phyloP scores from a whole-genome alignment of 2,329 filamentous ascomycete species.

The Microdochium trichocladiopsis region DNA sequence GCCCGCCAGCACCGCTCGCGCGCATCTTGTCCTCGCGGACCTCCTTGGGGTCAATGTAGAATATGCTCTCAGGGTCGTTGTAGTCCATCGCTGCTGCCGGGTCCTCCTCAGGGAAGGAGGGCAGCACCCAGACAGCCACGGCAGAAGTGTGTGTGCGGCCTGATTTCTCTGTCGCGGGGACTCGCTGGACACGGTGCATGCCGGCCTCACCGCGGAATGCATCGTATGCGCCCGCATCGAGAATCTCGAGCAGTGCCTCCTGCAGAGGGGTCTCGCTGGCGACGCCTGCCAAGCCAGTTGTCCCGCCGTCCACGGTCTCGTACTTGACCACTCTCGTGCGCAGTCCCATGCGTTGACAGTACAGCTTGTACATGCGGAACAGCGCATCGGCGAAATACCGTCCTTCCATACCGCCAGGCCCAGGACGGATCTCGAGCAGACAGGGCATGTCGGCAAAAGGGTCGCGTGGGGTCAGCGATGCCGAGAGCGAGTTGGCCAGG shows the following conservation, averaged over 20 bases:
- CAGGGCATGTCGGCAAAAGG: constrained; percentile 87
- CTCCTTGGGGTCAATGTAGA: constrained; percentile 80
- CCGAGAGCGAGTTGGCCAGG: constrained; percentile 63
- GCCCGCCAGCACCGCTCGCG: constrained; percentile 83
- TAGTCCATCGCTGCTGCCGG: constrained; percentile 40
- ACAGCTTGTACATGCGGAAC: constrained; percentile 81
- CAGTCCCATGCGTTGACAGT: constrained; percentile 64
- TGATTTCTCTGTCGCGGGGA: constrained; percentile 84
- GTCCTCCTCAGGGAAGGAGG: constrained; percentile 59
- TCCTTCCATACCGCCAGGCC: constrained; percentile 86
- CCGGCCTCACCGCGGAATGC: constrained; percentile 80
- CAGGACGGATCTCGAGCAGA: constrained; percentile 84
- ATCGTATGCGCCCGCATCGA: constrained; percentile 71
- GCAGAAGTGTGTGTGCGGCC: constrained; percentile 92
- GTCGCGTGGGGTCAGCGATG: constrained; percentile 76
- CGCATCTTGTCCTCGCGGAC: constrained; percentile 86
- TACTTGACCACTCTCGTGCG: constrained; percentile 69
- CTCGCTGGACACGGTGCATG: constrained; percentile 89
- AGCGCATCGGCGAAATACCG: constrained; percentile 83
- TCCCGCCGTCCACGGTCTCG: constrained; percentile 60
- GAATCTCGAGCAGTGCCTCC: constrained; percentile 83
- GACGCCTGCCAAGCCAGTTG: constrained; percentile 39
- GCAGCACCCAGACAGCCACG: constrained; percentile 86
- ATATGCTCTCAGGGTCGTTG: constrained; percentile 83
- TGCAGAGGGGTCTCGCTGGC: constrained; percentile 62